Percentiles rank a stretch among this genome's conserved stretches.
Evolutionary conservation across 306 rosid species (phyloP).

Genomic region (Cucurbita argyrosperma): DNA sequence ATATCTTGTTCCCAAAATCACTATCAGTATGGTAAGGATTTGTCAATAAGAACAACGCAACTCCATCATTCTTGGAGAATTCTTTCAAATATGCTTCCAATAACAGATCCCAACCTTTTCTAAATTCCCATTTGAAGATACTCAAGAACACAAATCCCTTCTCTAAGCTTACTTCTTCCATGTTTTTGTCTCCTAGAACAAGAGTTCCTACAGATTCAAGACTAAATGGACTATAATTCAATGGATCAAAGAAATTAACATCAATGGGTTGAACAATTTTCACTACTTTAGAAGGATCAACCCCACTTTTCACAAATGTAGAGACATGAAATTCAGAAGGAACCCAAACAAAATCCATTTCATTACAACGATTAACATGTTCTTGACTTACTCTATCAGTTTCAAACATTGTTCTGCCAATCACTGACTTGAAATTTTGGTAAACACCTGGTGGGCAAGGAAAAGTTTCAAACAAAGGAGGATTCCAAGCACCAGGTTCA

Average conservation of each 20-base stretch:
- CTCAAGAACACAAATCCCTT: slow-evolving; percentile 46
- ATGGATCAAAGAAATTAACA: slow-evolving; percentile 69
- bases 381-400: slow-evolving; percentile 45
- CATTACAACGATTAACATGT: slow-evolving; percentile 45
- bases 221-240: slow-evolving; percentile 29
- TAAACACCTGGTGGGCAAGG: slow-evolving; percentile 66
- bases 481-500: slow-evolving; percentile 85
- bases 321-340: slow-evolving; percentile 64
- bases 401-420: slow-evolving; percentile 84
- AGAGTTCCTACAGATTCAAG: slow-evolving; percentile 29
- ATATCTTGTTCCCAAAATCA: slow-evolving; percentile 60
- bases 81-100: slow-evolving; percentile 51
- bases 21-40: slow-evolving; percentile 71
- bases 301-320: slow-evolving; percentile 57
- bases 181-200: slow-evolving; percentile 24
- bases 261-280: slow-evolving; percentile 79
- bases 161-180: neutral
- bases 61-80: slow-evolving; percentile 37
- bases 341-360: slow-evolving; percentile 80
- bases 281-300: slow-evolving; percentile 60
- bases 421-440: slow-evolving; percentile 46
- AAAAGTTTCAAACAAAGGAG: slow-evolving; percentile 54
- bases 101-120: slow-evolving; percentile 91
- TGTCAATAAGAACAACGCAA: slow-evolving; percentile 47
- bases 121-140: slow-evolving; percentile 73